Base-by-base conservation (phyloP, 2,329 filamentous ascomycete genomes). In the Biscogniauxia mediterranea region DNA sequence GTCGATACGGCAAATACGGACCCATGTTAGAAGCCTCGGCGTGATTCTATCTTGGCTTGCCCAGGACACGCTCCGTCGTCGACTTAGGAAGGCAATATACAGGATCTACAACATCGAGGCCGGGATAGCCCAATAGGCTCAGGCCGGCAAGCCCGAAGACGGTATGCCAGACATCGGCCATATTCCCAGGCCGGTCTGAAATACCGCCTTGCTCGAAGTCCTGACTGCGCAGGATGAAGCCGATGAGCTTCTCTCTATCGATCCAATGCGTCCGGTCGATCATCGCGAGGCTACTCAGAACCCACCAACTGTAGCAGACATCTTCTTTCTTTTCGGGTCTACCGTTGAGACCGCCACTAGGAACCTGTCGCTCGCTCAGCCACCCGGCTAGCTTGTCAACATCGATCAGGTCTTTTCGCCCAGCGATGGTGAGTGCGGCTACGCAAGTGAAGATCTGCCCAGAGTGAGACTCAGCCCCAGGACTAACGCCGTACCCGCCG, bases 221-320 rank as follows among this genome's bases (percentile, higher is more conserved):
- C 80, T 99, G 95, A 71, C 92, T 97, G 65, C 84, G 83, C 61
- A 99, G 78, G 58, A 99, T 97, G 77, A 97, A 99, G 23, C 77
- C 76, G 56, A 88, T 84, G 69, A 99, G 83, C 72, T 91, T 91
- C 60, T 88, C 82, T 55, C 88, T 85, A 78, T 99, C 92, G 73
- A 99, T 96, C 95, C 95, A 99, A 75, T 97, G 91, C 57, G 93
- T 83, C 59, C 89, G 88, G 58, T 85, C 88, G 68, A 99, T 91
- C 83, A 98, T 97, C 53, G 90, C 89, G 68, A 99, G 79, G 74
- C 93, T 97, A 73, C 91, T 94, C 72, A 94, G 80, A 52, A 98
- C 95, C 95, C 95, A 99, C 95, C 95, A 99, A 75, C 92, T 97
- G 78, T 99, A 99, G 79, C 95, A 99, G 15, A 97, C 94, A 75